Evolutionary conservation across 2,329 filamentous ascomycete genomes (phyloP).

Genomic region (Alternaria burnsii): DNA sequence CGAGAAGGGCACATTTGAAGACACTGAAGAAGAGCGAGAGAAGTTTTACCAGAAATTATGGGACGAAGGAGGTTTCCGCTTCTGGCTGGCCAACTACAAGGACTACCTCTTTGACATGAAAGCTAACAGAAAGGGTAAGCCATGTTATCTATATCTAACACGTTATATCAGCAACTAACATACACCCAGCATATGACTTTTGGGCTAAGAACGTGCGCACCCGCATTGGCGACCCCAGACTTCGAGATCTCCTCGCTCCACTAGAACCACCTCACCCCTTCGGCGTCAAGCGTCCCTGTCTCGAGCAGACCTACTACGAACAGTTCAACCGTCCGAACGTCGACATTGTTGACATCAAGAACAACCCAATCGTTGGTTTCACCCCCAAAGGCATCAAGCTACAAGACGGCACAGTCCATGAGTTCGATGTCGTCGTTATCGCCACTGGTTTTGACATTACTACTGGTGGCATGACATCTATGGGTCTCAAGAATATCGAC

Average conservation of each 20-base stretch:
- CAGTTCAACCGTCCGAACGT: conserved; percentile 50
- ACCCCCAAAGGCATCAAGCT: conserved; percentile 42
- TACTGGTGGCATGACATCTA: conserved; percentile 43
- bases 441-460: conserved; percentile 48
- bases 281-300: conserved; percentile 50
- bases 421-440: conserved; percentile 49
- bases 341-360: conserved; percentile 46
- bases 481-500: conserved; percentile 30
- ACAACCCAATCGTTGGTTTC: conserved; percentile 42
- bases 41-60: conserved; percentile 37
- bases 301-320: conserved; percentile 56
- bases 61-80: conserved; percentile 33
- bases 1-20: conserved; percentile 44
- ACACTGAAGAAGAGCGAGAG: conserved; percentile 48
- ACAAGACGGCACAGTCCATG: conserved; percentile 40
- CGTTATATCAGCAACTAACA: conserved; percentile 29
- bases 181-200: conserved; percentile 51
- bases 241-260: conserved; percentile 47
- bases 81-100: conserved; percentile 14
- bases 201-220: conserved; percentile 51
- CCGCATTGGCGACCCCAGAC: conserved; percentile 49
- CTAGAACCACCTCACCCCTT: conserved; percentile 49
- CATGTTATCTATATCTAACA: not conserved
- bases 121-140: not conserved
- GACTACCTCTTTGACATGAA: not conserved